These are phyloP conservation scores for Amphichorda felina DNA, from an alignment of 2,329 filamentous ascomycete genomes.

Conservation along the genomic window DNA sequence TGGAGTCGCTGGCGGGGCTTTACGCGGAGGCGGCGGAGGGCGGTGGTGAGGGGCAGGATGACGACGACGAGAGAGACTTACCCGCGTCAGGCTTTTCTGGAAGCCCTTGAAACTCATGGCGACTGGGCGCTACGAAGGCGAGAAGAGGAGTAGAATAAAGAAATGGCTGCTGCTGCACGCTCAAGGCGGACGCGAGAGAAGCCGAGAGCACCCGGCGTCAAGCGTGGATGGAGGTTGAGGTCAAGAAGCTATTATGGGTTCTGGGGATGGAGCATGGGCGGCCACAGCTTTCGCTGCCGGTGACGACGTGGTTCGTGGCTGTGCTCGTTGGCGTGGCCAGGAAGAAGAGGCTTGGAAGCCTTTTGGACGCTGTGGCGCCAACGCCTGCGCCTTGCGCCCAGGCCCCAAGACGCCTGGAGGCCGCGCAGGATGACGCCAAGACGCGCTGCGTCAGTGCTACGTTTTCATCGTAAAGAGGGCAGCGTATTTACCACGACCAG, in stretches of 20 bases:
- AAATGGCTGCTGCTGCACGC: background rate
- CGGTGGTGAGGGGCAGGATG: constrained; percentile 17
- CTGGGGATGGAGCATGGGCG: too few species aligned
- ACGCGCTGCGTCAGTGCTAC: too few species aligned
- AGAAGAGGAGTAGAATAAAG: background rate
- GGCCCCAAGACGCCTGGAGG: too few species aligned
- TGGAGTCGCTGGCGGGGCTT: constrained; percentile 1
- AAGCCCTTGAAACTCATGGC: constrained; percentile 96
- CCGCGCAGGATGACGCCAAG: too few species aligned
- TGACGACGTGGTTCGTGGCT: constrained; percentile 3
- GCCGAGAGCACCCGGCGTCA: constrained; percentile 1
- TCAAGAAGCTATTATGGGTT: background rate
- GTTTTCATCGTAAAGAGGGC: too few species aligned
- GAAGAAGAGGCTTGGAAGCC: background rate
- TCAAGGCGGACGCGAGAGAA: background rate
- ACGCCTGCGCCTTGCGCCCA: constrained; percentile 3
- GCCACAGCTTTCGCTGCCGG: background rate
- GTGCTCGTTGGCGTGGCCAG: background rate
- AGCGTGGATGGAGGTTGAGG: background rate
- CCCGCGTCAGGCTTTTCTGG: constrained; percentile 77
- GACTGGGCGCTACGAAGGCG: constrained; percentile 3
- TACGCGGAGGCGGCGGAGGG: constrained; percentile 1
- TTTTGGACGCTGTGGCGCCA: background rate
- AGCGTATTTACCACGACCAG: too few species aligned
- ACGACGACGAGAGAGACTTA: constrained; percentile 29